phyloP scores from a whole-genome alignment of 106 monocot genomes.

The Gastrodia elata region DNA sequence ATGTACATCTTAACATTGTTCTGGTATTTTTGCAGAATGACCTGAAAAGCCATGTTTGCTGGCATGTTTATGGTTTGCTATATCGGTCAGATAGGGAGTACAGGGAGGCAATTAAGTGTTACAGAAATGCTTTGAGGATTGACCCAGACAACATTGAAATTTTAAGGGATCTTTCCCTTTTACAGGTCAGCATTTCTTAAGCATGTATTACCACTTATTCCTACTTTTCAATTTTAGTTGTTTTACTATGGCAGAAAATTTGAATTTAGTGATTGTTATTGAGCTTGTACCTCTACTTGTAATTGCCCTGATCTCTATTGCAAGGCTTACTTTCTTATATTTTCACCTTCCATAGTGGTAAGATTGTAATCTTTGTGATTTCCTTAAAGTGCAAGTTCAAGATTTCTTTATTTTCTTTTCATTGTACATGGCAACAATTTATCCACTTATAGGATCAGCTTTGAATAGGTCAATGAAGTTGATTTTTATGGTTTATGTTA shows the following conservation, averaged over 20 bases:
- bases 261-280: neutral
- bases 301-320: neutral
- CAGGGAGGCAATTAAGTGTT: slow-evolving; percentile 97
- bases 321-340: neutral
- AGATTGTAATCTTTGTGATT: neutral
- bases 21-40: slow-evolving; percentile 66
- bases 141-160: slow-evolving; percentile 98
- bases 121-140: slow-evolving; percentile 93
- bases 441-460: neutral
- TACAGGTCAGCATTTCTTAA: slow-evolving; percentile 49
- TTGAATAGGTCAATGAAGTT: neutral
- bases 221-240: neutral
- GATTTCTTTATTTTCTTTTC: neutral
- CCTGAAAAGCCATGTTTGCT: slow-evolving; percentile 98
- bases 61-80: slow-evolving; percentile 98
- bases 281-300: neutral
- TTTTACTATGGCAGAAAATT: neutral
- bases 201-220: neutral
- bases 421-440: neutral
- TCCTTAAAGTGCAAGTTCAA: neutral
- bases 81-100: slow-evolving; percentile 99
- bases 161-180: slow-evolving; percentile 79
- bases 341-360: neutral
- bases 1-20: neutral
- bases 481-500: neutral